Base-by-base conservation (phyloP, 1,284 basidiomycete species). In the Fomitiporia mediterranea region DNA sequence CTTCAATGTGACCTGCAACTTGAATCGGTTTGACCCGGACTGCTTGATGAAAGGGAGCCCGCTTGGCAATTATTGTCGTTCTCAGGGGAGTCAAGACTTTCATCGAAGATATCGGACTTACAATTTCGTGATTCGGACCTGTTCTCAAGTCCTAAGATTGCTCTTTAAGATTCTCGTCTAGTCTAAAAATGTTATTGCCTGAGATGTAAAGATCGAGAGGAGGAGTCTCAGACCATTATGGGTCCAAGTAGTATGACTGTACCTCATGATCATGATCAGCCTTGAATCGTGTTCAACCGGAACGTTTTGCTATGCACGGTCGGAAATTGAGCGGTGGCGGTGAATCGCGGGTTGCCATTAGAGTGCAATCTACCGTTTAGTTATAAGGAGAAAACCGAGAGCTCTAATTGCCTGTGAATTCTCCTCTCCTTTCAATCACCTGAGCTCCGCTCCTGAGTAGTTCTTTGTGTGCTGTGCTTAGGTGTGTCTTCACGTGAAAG, bases 401-500 rank as follows among this genome's bases (percentile, higher is more conserved):
- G 39, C 19, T 15, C 5, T 40, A 37, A 2, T 37, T 7, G 19
- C 39, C 9, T 19, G 8, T 19, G 8, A 40, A 8, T 6, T 40
- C n/a, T 13, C 15, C 15, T 15, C 17, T 17, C 19, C 39, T 40
- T 15, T 40, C 39, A 9, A n/a, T 15, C 39, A 40, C 21, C 19
- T 21, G 13, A 34, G 13, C 7, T 21, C 39, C 11, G 35, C 0
- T 40, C 19, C 39, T 40, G 7, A 11, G 8, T 40, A 17, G 15
- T 13, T 17, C 13, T 17, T 21, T 5, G 17, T 17, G 11, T 21
- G 40, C 5, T 21, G 40, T 17, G 3, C 23, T 11, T n/a, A n/a
- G 3, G 40, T 27, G 6, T 27, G 13, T 44, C 43, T 46, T 46
- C 44, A 46, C 44, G 44, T 46, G 44, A 46, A 46, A 44, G n/a